Evolutionary conservation across 805 yeast genomes (phyloP), one percentile per base, ranked within the genome.

Genomic region (Sugiyamaella smithiae): DNA sequence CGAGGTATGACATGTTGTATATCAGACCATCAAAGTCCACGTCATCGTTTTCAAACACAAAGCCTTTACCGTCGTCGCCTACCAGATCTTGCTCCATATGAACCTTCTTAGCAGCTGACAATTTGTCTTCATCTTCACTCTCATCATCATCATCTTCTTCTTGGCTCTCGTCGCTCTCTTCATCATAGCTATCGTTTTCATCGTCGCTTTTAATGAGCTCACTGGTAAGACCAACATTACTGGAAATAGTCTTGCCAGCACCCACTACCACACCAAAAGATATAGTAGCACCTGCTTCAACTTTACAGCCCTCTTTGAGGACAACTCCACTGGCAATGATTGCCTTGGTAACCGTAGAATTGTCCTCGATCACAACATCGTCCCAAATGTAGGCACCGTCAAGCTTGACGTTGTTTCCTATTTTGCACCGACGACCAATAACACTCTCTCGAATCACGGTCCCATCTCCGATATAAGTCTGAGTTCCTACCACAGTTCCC

Each of bases 341-440:
- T 0, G 93, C 74, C 57, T 81, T 78, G 42, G 72, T 72, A 11
- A 91, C 67, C 1, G 62, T 66, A 20, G 78, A 73, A 43, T 80
- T 75, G 63, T 88, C 91, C 46, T 77, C 87, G 53, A 93, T 81
- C 1, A 70, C 67, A 0, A 87, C 83, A 54, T 86, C 79, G 58
- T 88, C 95, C 96, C 97, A 91, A 40, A 93, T 77, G 62, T 86
- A 90, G 16, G 96, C 82, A 60, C 87, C 82, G 41, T 71, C 76
- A 40, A 93, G 80, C 1, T 56, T 66, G 20, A 85, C 93, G 58
- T 86, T 82, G 45, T 80, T 76, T 25, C 97, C 98, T 58, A 93
- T 88, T 48, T 70, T 76, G 68, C 97, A 90, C 53, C 84, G 77
- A 56, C 91, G 80, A 5, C 99, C 99, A 63, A 93, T 81, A 2